Base-by-base conservation (phyloP, 1,139 yeast genomes). In the Kodamaea fungicola region DNA sequence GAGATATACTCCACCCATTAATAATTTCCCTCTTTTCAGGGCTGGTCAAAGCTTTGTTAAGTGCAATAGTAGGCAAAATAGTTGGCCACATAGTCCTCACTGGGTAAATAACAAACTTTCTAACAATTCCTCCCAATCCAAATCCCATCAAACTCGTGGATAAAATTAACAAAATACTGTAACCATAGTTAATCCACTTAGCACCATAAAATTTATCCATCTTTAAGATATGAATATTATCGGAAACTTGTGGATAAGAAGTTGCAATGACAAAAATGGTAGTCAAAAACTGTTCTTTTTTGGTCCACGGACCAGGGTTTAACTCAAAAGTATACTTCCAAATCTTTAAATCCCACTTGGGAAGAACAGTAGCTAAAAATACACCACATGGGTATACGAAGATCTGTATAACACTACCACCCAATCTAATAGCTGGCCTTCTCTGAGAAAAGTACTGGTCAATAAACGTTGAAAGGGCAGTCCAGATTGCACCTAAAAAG, bases 321-420 rank as follows among this genome's bases (percentile, higher is more conserved):
- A 51, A 40, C 13, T 50, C 54, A 13, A 50, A n/a, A 3, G 40
- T 38, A 47, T 53, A 41, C 22, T 39, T 42, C 43, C 46, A 47
- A 16, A 49, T 31, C 12, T 38, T 47, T 27, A 51, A 39, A 23
- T 38, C 43, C 44, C 45, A 42, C 25, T 46, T 49, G 3, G 67
- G 67, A 16, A 59, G 40, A 13, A 53, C 29, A 28, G 34, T 43
- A 4, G 47, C 50, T 40, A 50, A 44, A 7, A 55, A 36, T 10
- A 55, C 55, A 34, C 87, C 88, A 46, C 73, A 62, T n/a, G 83
- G 82, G 49, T 74, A 79, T 32, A 80, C 57, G 39, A 82, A 64
- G 40, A 81, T 58, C 52, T 81, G 86, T 39, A 76, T 64, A 29
- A 80, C 62, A 4, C 82, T 49, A 12, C 80, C 47, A 8, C 64